A percentile compares a stretch with the other conserved stretches of the same genome.
These are phyloP conservation scores for Alternaria arborescens DNA, from an alignment of 2,329 filamentous ascomycete species.

Conservation along the genomic window DNA sequence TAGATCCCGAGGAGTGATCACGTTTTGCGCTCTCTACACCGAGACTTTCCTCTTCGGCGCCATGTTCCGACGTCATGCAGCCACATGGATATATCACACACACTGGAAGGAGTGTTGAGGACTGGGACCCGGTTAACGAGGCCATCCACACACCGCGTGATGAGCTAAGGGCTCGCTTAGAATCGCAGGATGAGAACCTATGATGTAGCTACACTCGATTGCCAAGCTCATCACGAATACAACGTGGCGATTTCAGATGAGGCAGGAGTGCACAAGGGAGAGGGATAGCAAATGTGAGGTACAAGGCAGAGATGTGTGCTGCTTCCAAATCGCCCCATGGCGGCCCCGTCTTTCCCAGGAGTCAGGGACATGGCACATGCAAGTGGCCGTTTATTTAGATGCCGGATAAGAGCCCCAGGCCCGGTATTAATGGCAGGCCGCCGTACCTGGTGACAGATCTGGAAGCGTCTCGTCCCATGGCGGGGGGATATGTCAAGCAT, in stretches of 20 bases:
- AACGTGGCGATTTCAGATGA: constrained; percentile 1
- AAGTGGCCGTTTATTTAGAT: constrained; percentile 8
- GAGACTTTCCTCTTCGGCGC: background rate
- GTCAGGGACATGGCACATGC: background rate
- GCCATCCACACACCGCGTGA: constrained; percentile 19
- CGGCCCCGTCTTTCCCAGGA: background rate
- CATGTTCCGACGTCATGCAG: constrained; percentile 19
- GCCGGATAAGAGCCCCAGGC: constrained; percentile 3
- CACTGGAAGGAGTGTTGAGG: constrained; percentile 20
- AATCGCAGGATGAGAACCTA: constrained; percentile 18
- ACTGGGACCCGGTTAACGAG: constrained; percentile 9
- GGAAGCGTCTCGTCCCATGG: constrained; percentile 26
- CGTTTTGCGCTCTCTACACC: background rate
- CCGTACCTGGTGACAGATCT: constrained; percentile 25
- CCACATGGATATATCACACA: constrained; percentile 27
- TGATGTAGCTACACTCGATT: constrained; percentile 25
- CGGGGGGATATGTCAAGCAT: constrained; percentile 29
- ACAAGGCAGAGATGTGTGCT: background rate
- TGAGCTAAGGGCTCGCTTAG: constrained; percentile 30
- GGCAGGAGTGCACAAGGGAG: background rate
- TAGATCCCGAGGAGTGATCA: constrained; percentile 1
- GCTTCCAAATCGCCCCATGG: background rate
- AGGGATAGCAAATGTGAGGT: background rate
- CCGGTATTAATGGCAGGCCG: constrained; percentile 14
- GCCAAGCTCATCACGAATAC: constrained; percentile 9